A percentile compares a stretch with the other conserved stretches of the same genome.
Evolutionary conservation across 2,329 filamentous ascomycete species (phyloP).

Genomic region (Fusarium abutilonis): DNA sequence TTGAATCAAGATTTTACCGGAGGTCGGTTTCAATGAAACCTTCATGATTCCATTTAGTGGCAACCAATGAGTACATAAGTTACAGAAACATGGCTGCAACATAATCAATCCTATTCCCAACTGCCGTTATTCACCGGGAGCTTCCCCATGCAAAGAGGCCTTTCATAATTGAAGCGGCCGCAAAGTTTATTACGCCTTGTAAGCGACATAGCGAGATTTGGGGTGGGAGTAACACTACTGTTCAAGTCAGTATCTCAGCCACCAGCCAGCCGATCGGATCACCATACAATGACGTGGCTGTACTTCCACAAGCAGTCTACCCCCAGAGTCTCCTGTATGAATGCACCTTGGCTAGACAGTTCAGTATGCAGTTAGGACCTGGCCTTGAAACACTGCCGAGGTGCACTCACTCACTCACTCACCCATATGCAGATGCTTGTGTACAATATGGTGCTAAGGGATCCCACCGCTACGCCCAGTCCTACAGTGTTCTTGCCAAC

Average conservation of each 20-base stretch:
- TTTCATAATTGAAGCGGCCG: slow-evolving; percentile 10
- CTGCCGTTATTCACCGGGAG: slow-evolving; percentile 26
- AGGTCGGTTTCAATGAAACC: slow-evolving; percentile 17
- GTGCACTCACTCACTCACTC: slow-evolving; percentile 3
- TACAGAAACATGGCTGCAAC: slow-evolving; percentile 2
- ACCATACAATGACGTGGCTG: slow-evolving; percentile 44
- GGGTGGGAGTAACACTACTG: too few species aligned
- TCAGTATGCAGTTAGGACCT: slow-evolving; percentile 25
- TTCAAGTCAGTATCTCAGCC: slow-evolving; percentile 20
- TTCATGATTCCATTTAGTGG: slow-evolving; percentile 1
- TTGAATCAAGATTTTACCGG: slow-evolving; percentile 1
- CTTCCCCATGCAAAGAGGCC: slow-evolving; percentile 22
- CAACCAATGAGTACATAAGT: background rate
- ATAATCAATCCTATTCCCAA: slow-evolving; percentile 16
- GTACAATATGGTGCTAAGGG: slow-evolving; percentile 21
- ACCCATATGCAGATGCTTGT: slow-evolving; percentile 26
- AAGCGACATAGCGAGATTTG: background rate
- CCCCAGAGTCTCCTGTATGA: slow-evolving; percentile 18
- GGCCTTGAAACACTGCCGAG: slow-evolving; percentile 34
- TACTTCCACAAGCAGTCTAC: slow-evolving; percentile 27
- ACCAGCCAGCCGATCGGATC: slow-evolving; percentile 42
- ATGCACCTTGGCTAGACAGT: too few species aligned
- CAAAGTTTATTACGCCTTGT: slow-evolving; percentile 7
- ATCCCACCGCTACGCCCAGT: slow-evolving; percentile 24
- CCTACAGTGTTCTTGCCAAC: slow-evolving; percentile 21